These are phyloP conservation scores for Chrysoporthe austroafricana DNA, from an alignment of 2,329 filamentous ascomycete genomes.

Conservation along the genomic window DNA sequence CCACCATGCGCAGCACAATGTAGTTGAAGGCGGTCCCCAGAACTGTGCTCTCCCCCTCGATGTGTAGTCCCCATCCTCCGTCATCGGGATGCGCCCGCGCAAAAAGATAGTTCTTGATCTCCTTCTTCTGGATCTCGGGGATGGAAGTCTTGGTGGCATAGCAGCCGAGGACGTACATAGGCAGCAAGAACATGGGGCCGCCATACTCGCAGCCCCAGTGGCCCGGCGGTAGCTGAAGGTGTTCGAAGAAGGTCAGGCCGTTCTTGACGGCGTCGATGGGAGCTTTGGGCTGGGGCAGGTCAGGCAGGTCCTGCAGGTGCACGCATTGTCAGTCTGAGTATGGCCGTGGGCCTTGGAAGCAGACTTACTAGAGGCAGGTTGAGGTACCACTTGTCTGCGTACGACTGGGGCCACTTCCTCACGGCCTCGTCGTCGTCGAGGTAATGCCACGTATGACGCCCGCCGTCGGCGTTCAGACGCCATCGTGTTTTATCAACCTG, in stretches of 20 bases:
- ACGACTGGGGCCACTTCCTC: conserved; percentile 81
- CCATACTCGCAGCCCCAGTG: conserved; percentile 99
- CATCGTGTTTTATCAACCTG: conserved; percentile 82
- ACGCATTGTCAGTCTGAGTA: conserved; percentile 7
- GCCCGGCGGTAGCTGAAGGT: conserved; percentile 84
- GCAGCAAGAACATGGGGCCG: conserved; percentile 93
- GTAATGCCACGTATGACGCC: conserved; percentile 94
- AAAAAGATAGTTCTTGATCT: conserved; percentile 91
- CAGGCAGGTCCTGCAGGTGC: conserved; percentile 67
- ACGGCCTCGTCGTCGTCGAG: conserved; percentile 72
- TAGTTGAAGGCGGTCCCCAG: conserved; percentile 94
- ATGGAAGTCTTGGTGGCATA: conserved; percentile 89
- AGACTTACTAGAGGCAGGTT: conserved; percentile 73
- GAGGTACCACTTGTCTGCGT: conserved; percentile 87
- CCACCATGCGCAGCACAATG: conserved; percentile 76
- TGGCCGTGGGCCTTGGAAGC: not conserved
- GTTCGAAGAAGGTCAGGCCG: conserved; percentile 84
- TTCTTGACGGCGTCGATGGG: conserved; percentile 81
- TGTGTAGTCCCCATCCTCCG: conserved; percentile 97
- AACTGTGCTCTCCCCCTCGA: conserved; percentile 88
- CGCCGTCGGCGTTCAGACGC: conserved; percentile 81
- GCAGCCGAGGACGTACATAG: conserved; percentile 82
- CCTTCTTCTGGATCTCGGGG: conserved; percentile 75
- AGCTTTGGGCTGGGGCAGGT: conserved; percentile 70
- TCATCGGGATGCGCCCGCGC: conserved; percentile 83